phyloP scores from a whole-genome alignment of 73 alveolate species.

The Blepharisma stoltei region DNA sequence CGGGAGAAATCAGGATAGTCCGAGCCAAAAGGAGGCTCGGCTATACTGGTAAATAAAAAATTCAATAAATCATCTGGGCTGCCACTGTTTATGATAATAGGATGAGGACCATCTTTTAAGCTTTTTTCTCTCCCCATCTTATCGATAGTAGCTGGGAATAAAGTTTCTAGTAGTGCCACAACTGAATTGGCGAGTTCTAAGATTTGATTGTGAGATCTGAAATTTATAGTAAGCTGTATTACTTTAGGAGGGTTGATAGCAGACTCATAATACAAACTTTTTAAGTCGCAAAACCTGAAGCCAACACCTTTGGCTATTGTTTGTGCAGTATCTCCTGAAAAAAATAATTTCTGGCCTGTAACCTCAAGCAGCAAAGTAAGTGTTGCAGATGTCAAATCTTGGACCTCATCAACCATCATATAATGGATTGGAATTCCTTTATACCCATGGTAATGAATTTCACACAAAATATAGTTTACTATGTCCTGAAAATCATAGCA shows the following conservation, averaged over 20 bases:
- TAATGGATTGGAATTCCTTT: conserved; percentile 44
- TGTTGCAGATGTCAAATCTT: conserved; percentile 65
- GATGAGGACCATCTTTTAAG: conserved; percentile 31
- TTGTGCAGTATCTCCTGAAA: conserved; percentile 80
- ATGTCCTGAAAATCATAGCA: conserved; percentile 63
- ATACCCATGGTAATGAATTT: conserved; percentile 31
- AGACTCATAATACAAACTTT: conserved; percentile 52
- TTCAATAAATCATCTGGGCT: not conserved
- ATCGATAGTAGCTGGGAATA: conserved; percentile 37
- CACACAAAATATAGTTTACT: conserved; percentile 46
- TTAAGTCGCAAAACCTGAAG: conserved; percentile 59
- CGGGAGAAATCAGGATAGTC: conserved; percentile 42
- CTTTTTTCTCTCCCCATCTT: conserved; percentile 26
- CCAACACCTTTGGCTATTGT: conserved; percentile 82
- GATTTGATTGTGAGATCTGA: conserved; percentile 34
- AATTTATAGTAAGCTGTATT: conserved; percentile 43
- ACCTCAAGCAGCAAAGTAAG: conserved; percentile 36
- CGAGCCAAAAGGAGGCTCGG: conserved; percentile 49
- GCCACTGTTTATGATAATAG: conserved; percentile 20
- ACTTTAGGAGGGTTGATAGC: conserved; percentile 51
- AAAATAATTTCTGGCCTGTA: conserved; percentile 48
- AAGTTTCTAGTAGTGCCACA: conserved; percentile 26
- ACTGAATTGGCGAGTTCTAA: conserved; percentile 32
- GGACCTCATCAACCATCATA: conserved; percentile 69
- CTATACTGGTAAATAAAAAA: conserved; percentile 25